Base-by-base conservation (phyloP, 2,329 filamentous ascomycete species). In the Fusarium sp. region DNA sequence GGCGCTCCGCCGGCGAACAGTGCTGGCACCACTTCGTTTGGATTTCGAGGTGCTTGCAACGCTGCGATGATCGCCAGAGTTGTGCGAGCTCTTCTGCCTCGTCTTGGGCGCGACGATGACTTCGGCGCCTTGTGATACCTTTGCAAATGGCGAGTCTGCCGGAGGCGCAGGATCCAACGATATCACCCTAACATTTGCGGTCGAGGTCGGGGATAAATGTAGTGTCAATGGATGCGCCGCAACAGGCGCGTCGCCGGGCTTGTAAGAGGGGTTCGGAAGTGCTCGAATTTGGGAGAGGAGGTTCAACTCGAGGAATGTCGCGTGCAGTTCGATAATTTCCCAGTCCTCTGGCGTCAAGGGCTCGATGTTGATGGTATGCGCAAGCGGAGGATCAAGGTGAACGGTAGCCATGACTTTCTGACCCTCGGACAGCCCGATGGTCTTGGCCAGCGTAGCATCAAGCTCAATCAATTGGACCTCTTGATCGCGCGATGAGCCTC, bases 241-340 rank as follows among this genome's bases (percentile, higher is more conserved):
- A 13, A 89, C 83, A 15, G 85, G 78, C 28, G 85, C 83, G 30
- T 85, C 84, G 6, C 83, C 78, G 27, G 86, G 83, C 44, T 82
- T 85, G 78, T 90, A 93, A 27, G 87, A 84, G 16, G 95, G 95
- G 79, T 98, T 98, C 27, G 95, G 95, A 23, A 99, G 85, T 16
- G 95, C 95, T 75, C 96, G 92, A 73, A 99, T 95, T 82, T 99
- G 96, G 46, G 92, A 93, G 34, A 97, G 86, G 55, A 99, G 90
- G 79, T 99, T 98, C 70, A 98, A 86, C 78, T 99, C 96, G 53
- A 99, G 86, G 77, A 98, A 99, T 15, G 92, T 96, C 6, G 96
- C 96, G 83, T 99, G 96, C 2, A 99, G 85, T 81, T 99, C 96
- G 74, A 99, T 98, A 75, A 98, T 97, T 82, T 99, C 96, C 96